Evolutionary conservation across 2,329 filamentous ascomycete genomes (phyloP), one percentile per base, ranked within the genome.

Genomic region (Neofusicoccum sp.): DNA sequence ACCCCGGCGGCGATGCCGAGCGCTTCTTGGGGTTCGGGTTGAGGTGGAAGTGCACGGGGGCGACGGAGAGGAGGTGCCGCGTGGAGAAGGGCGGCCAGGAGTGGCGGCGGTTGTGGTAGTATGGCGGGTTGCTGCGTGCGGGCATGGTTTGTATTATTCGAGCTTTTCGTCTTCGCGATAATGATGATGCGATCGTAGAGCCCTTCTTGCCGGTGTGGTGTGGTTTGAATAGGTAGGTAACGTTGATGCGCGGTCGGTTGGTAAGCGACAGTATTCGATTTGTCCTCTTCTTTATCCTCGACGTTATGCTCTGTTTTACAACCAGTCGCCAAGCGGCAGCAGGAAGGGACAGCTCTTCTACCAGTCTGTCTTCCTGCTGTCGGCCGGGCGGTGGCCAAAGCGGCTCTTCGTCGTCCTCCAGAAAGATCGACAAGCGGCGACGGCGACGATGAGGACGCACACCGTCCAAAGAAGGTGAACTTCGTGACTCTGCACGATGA

Each of bases 11-110:
- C 58, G 41, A 7, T 12, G 59, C 47, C n/a, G 60, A 7, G 31
- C 49, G 49, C 49, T 47, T 41, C 41, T 45, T 62, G 22, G 22
- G n/a, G 14, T 12, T 31, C 14, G 61, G 49, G 34, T n/a, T 37
- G n/a, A 62, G 61, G 61, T 56, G 49, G 61, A 62, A 62, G 34
- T 62, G 61, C 16, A 62, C 43, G 49, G 61, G 49, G 12, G 61
- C 61, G n/a, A 56, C 49, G 43, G 49, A 47, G 22, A 31, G 61
- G n/a, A 62, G 61, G 43, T 48, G 33, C 43, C 61, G 61, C 31
- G 61, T 28, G 8, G 61, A 56, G 43, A 62, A 48, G 12, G 61
- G 61, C 22, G 61, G 61, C 61, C 61, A 62, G 7, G 61, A 62
- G 41, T 62, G 49, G 12, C 49, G 49, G 9, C 61, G 41, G 16